phyloP scores from a whole-genome alignment of 495 filamentous ascomycete genomes.

The Mytilinidion resinicola region DNA sequence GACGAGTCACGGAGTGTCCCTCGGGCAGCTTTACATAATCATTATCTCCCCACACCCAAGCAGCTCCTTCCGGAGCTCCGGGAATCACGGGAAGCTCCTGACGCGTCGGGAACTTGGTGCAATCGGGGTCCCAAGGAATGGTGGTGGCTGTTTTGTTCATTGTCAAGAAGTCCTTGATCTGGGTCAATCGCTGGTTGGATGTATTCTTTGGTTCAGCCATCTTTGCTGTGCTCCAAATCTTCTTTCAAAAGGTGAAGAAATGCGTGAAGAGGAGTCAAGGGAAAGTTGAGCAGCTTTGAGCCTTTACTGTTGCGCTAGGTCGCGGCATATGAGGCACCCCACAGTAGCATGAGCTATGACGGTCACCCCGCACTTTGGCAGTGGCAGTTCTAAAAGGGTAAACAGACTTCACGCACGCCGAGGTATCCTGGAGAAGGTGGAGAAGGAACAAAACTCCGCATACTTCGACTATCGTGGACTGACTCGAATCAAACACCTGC shows the following conservation, averaged over 20 bases:
- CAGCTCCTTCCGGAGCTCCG: slow-evolving; percentile 38
- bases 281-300: not conserved
- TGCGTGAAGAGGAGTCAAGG: not conserved
- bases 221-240: not conserved
- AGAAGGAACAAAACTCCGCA: too few species aligned
- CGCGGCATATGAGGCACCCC: not conserved
- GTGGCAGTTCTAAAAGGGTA: too few species aligned
- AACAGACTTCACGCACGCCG: too few species aligned
- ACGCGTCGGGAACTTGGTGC: slow-evolving; percentile 45
- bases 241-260: not conserved
- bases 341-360: not conserved
- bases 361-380: not conserved
- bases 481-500: too few species aligned
- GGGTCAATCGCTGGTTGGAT: slow-evolving; percentile 31
- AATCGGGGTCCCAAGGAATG: slow-evolving; percentile 52
- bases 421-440: too few species aligned
- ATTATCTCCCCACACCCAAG: slow-evolving; percentile 60
- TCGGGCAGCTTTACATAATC: slow-evolving; percentile 33
- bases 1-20: not conserved
- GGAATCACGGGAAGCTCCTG: slow-evolving; percentile 47
- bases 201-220: slow-evolving; percentile 14
- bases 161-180: slow-evolving; percentile 41
- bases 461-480: too few species aligned
- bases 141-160: slow-evolving; percentile 39
- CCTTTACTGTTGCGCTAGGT: too few species aligned